phyloP scores from a whole-genome alignment of 2,329 filamentous ascomycete genomes.

The Talaromyces sp. region DNA sequence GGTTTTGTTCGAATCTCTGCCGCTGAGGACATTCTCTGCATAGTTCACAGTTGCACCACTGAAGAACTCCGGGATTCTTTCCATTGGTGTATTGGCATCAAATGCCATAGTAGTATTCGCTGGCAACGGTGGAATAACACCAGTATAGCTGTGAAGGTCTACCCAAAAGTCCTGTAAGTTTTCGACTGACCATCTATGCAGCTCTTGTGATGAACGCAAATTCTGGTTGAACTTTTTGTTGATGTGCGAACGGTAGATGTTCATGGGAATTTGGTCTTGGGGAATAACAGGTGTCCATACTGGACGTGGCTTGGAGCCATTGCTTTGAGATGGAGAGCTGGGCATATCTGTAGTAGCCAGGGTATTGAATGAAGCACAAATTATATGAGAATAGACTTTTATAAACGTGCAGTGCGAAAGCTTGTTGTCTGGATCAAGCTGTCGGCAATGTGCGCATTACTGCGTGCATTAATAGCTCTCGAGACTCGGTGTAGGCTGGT shows the following conservation, averaged over 20 bases:
- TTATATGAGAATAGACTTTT: no score
- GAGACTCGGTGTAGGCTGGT: not conserved
- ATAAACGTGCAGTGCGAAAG: no score
- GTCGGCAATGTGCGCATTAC: no score
- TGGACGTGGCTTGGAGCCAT: conserved; percentile 5
- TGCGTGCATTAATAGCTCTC: no score
- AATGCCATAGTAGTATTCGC: conserved; percentile 35
- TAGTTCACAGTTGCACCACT: conserved; percentile 14
- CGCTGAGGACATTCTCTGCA: conserved; percentile 31
- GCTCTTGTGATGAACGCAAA: conserved; percentile 32
- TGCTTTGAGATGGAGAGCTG: not conserved
- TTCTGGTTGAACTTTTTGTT: conserved; percentile 18
- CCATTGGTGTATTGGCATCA: conserved; percentile 40
- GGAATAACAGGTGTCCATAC: conserved; percentile 16
- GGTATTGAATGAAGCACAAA: no score
- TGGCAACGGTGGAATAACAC: conserved; percentile 34
- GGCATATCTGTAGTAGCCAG: no score
- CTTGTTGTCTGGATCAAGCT: no score
- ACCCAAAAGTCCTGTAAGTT: conserved; percentile 49
- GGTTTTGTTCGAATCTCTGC: conserved; percentile 36
- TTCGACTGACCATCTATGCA: conserved; percentile 45
- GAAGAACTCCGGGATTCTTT: conserved; percentile 44
- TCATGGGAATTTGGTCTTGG: conserved; percentile 17
- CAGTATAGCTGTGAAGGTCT: conserved; percentile 44
- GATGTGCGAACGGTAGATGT: conserved; percentile 19